Evolutionary conservation across 2,329 filamentous ascomycete species (phyloP).

Genomic region (Fusarium sp.): DNA sequence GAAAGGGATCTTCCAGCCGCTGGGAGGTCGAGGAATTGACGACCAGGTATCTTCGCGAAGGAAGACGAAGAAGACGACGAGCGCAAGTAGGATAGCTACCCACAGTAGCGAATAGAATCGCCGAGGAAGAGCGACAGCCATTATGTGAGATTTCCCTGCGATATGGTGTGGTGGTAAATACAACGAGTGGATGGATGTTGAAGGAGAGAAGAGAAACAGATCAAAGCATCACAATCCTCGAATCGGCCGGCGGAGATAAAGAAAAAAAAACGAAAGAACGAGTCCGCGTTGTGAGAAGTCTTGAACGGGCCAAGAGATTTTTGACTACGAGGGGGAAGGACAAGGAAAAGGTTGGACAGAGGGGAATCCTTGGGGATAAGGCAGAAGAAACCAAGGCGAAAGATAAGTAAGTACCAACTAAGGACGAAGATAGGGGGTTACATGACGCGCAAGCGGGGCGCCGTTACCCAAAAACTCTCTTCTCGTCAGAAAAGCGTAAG

Average conservation of each 20-base stretch:
- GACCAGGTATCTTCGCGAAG: conserved; percentile 41
- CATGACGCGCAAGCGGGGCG: conserved; percentile 34
- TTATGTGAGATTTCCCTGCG: conserved; percentile 15
- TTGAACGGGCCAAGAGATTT: conserved; percentile 28
- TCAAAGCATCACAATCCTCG: conserved; percentile 34
- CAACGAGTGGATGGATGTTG: conserved; percentile 19
- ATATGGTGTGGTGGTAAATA: not conserved
- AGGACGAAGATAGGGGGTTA: conserved; percentile 5
- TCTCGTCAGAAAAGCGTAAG: conserved; percentile 14
- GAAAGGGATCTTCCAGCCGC: conserved; percentile 45
- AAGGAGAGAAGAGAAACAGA: conserved; percentile 16
- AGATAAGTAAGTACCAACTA: conserved; percentile 15
- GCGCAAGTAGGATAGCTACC: conserved; percentile 34
- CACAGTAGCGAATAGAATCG: conserved; percentile 43
- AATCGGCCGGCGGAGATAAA: too few species aligned
- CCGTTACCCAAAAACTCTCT: conserved; percentile 10
- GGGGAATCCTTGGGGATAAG: conserved; percentile 15
- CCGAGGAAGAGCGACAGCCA: conserved; percentile 40
- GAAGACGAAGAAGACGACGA: conserved; percentile 40
- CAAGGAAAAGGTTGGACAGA: conserved; percentile 11
- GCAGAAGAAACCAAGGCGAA: conserved; percentile 7
- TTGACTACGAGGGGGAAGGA: conserved; percentile 6
- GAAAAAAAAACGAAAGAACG: conserved; percentile 25
- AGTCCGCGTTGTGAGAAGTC: conserved; percentile 1
- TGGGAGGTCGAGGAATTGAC: conserved; percentile 38